A percentile compares a stretch with the other conserved stretches of the same genome.
Conservation (phyloP, 2,329 filamentous ascomycete species). For the Zymoseptoria ardabiliae region DNA sequence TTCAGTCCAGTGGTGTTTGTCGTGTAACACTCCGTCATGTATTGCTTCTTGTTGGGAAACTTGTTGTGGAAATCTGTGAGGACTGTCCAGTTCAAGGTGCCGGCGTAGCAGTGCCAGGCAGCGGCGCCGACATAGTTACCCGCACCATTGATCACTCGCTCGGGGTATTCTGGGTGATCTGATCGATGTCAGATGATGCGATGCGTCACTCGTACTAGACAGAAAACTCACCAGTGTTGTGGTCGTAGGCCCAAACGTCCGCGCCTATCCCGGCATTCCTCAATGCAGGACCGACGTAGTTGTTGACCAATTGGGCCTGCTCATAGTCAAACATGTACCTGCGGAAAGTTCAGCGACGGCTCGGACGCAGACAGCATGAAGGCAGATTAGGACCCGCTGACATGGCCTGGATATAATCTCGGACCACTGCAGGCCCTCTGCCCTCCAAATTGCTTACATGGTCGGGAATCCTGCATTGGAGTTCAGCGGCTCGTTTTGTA, state of each 20-base stretch:
- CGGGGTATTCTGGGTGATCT: conserved; percentile 13
- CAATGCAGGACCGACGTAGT: conserved; percentile 13
- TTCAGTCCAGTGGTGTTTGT: conserved; percentile 8
- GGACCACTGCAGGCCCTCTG: no score
- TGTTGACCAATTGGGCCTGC: conserved; percentile 10
- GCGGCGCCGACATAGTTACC: conserved; percentile 12
- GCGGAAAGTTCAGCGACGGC: background rate
- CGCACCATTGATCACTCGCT: conserved; percentile 12
- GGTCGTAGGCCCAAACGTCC: conserved; percentile 16
- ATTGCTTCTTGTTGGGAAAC: conserved; percentile 11
- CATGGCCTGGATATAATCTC: no score
- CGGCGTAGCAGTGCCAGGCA: conserved; percentile 19
- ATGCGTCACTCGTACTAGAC: background rate
- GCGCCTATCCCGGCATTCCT: conserved; percentile 9
- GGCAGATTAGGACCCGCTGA: background rate
- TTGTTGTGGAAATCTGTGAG: conserved; percentile 12
- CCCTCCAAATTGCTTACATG: conserved; percentile 5
- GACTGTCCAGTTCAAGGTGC: conserved; percentile 7
- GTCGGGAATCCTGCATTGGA: conserved; percentile 8
- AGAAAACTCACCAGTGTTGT: conserved; percentile 9
- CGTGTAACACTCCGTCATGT: conserved; percentile 20
- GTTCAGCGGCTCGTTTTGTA: conserved; percentile 15
- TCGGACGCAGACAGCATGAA: background rate
- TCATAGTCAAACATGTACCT: conserved; percentile 15
- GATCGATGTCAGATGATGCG: background rate